Evolutionary conservation across 495 filamentous ascomycete species (phyloP).

Genomic region (Trichoderma reesei): DNA sequence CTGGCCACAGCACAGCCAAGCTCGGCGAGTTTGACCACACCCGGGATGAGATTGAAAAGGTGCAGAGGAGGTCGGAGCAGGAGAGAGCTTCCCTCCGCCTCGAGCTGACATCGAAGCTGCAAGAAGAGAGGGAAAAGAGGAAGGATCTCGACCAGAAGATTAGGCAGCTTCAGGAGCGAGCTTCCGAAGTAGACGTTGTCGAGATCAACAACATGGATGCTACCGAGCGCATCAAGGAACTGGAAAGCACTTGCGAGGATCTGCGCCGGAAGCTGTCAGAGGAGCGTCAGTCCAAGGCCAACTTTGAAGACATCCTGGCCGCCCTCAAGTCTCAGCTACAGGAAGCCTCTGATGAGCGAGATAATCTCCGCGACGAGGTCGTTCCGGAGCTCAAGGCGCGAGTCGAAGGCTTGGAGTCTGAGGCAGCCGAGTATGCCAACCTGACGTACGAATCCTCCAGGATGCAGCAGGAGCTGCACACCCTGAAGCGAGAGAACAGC

Average conservation of each 20-base stretch:
- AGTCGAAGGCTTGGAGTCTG: conserved; percentile 67
- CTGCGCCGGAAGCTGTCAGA: conserved; percentile 70
- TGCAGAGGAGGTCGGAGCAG: conserved; percentile 78
- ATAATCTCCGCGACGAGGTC: conserved; percentile 81
- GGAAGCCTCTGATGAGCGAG: conserved; percentile 75
- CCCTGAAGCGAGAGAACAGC: conserved; percentile 57
- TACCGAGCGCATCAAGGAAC: conserved; percentile 53
- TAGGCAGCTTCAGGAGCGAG: conserved; percentile 64
- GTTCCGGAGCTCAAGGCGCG: conserved; percentile 62
- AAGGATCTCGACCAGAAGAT: conserved; percentile 73
- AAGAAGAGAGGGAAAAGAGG: conserved; percentile 69
- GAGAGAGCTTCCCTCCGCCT: conserved; percentile 82
- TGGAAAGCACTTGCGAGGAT: conserved; percentile 73
- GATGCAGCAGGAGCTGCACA: conserved; percentile 71
- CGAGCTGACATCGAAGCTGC: conserved; percentile 69
- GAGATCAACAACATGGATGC: conserved; percentile 37
- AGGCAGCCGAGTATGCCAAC: conserved; percentile 55
- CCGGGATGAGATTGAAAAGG: conserved; percentile 73
- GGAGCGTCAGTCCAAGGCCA: conserved; percentile 81
- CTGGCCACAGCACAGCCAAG: conserved; percentile 76
- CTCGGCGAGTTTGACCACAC: conserved; percentile 55
- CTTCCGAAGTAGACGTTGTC: conserved; percentile 45
- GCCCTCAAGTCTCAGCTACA: conserved; percentile 76
- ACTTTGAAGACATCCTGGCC: conserved; percentile 81
- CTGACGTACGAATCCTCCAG: conserved; percentile 65